Conservation (phyloP, 768 basidiomycete species). For the Leccinum uliginosum region DNA sequence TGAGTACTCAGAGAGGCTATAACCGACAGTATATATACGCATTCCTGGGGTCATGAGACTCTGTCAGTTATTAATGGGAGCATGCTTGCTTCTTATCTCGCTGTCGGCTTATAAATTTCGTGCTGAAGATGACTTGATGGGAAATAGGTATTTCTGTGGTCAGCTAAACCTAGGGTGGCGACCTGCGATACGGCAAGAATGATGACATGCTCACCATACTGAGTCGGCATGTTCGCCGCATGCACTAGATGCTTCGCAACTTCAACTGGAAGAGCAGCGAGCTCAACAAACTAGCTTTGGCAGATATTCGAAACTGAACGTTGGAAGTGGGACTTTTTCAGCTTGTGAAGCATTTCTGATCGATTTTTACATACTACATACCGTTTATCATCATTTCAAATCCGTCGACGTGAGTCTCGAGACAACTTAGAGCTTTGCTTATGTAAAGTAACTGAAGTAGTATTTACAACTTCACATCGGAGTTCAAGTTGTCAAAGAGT, state of each 20-base stretch:
- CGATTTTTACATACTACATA: neutral
- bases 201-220: neutral
- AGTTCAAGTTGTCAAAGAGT: too few species aligned
- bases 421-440: too few species aligned
- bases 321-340: neutral
- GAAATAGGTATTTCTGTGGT: neutral
- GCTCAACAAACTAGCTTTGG: neutral
- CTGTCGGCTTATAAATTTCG: conserved; percentile 1
- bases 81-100: neutral
- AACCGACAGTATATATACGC: conserved; percentile 25
- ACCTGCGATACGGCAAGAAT: neutral
- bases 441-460: too few species aligned
- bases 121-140: neutral
- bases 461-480: too few species aligned
- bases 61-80: neutral
- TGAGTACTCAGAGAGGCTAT: conserved; percentile 25
- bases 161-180: neutral
- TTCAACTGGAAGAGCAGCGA: neutral
- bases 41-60: neutral
- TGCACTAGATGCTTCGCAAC: neutral
- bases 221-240: neutral
- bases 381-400: neutral
- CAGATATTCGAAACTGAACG: neutral
- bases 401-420: too few species aligned
- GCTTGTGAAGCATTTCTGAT: neutral